phyloP scores from a whole-genome alignment of 75 land plant species.

The Sequoia sempervirens region DNA sequence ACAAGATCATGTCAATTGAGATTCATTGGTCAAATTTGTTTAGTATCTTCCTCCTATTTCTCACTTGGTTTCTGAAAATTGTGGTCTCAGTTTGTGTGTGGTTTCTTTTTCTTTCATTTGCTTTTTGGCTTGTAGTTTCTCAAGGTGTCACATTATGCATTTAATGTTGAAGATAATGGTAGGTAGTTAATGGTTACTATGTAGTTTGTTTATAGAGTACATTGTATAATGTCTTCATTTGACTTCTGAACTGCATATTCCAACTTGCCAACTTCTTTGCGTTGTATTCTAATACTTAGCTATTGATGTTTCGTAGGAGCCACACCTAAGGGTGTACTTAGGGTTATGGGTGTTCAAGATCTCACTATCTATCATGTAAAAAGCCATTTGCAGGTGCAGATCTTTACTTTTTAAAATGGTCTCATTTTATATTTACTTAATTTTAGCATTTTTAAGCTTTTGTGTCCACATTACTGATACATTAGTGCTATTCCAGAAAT shows the following conservation, averaged over 20 bases:
- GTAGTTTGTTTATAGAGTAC: neutral
- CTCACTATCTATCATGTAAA: slow-evolving; percentile 18
- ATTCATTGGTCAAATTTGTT: neutral
- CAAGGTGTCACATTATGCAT: neutral
- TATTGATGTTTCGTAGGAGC: slow-evolving; percentile 12
- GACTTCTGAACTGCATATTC: neutral
- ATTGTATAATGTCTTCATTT: neutral
- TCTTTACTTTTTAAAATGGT: neutral
- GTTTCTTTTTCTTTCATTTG: neutral
- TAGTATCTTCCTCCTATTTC: neutral
- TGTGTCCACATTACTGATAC: neutral
- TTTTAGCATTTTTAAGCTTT: neutral
- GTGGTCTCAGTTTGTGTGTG: neutral
- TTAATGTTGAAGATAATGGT: neutral
- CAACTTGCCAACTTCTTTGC: neutral
- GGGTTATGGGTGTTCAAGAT: slow-evolving; percentile 31
- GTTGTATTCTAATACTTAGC: slow-evolving; percentile 3
- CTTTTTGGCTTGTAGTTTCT: neutral
- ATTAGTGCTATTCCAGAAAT: slow-evolving; percentile 18
- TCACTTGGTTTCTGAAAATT: neutral
- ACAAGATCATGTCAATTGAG: neutral
- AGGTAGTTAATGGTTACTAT: neutral
- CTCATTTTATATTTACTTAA: neutral
- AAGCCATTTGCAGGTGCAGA: slow-evolving; percentile 24
- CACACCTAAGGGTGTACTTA: slow-evolving; percentile 28